phyloP scores from a whole-genome alignment of 352 stramenopile species.

The Globisporangium lucens region DNA sequence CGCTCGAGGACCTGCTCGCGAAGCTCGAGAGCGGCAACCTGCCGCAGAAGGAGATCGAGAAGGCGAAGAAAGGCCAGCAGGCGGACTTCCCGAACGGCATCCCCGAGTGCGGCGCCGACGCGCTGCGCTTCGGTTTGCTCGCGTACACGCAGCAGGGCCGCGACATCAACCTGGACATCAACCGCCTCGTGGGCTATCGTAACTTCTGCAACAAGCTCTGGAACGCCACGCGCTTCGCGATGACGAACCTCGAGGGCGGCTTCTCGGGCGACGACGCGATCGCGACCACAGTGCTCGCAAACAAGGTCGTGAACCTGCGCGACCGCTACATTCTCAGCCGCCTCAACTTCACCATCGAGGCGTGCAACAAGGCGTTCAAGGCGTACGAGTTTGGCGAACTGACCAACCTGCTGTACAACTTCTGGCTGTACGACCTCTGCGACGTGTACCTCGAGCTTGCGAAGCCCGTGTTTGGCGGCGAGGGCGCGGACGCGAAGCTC shows the following conservation, averaged over 20 bases:
- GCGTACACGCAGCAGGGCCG: slow-evolving; percentile 93
- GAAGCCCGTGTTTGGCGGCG: slow-evolving; percentile 95
- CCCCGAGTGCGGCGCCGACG: slow-evolving; percentile 98
- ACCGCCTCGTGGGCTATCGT: slow-evolving; percentile 97
- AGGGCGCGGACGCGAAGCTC: slow-evolving; percentile 62
- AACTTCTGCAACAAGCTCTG: slow-evolving; percentile 99
- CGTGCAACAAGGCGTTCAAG: slow-evolving; percentile 83
- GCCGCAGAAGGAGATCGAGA: slow-evolving; percentile 95
- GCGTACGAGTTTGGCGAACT: slow-evolving; percentile 96
- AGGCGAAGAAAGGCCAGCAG: slow-evolving; percentile 97
- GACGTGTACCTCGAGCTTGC: slow-evolving; percentile 99
- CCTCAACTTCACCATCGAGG: slow-evolving; percentile 69
- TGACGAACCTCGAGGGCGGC: slow-evolving; percentile 93
- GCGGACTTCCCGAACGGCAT: slow-evolving; percentile 99
- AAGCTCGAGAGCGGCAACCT: slow-evolving; percentile 98
- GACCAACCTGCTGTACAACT: slow-evolving; percentile 94
- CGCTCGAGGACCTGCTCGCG: slow-evolving; percentile 91
- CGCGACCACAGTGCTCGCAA: slow-evolving; percentile 56
- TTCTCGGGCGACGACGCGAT: slow-evolving; percentile 56
- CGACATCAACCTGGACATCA: slow-evolving; percentile 99
- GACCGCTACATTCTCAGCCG: slow-evolving; percentile 86
- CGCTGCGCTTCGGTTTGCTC: slow-evolving; percentile 97
- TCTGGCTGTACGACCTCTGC: slow-evolving; percentile 99
- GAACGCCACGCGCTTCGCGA: slow-evolving; percentile 98
- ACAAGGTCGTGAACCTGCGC: slow-evolving; percentile 57